Base-by-base conservation (phyloP, 768 basidiomycete genomes). In the Filobasidium floriforme region DNA sequence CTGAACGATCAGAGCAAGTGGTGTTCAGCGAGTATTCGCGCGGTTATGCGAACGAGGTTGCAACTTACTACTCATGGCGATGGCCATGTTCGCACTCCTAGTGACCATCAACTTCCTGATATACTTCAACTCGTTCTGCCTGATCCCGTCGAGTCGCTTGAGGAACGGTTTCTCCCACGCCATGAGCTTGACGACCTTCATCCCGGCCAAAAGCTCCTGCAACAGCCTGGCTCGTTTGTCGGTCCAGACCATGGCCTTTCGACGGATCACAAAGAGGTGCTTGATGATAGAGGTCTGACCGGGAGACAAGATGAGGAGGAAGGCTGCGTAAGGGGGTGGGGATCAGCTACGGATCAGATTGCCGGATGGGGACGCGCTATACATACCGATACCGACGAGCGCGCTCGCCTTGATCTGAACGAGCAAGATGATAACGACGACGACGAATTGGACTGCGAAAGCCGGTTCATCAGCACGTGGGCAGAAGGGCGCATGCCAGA, bases 101-200 rank as follows among this genome's bases (percentile, higher is more conserved):
- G 70, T 68, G 41, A 75, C 66, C 70, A 79, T 70, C 5, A 75
- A 65, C 7, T 59, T 70, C 40, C 74, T 62, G 41, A 84, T 83
- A 49, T 82, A 88, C 83, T 71, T 76, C 79, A 91, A 85, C 77
- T 94, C 92, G 60, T 83, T 83, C 59, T 80, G 80, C 61, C 93
- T 82, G 72, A 88, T 88, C 49, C 83, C 84, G 37, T 83, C 82
- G 29, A 96, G 83, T 54, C 87, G 85, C 18, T 85, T 80, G 26
- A 94, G 82, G 77, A 90, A 93, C 0, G 92, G 89, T 10, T 64
- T 72, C 73, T 92, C 90, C 90, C 90, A 92, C 6, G 88, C 86
- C 77, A 93, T 93, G 76, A 88, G 87, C 77, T 96, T 96, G 82
- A 96, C 89, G 68, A 94, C 84, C 69, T 89, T 88, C 85, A 96